Evolutionary conservation across 1,284 basidiomycete genomes (phyloP).

Genomic region (Leccinum colubrinum): DNA sequence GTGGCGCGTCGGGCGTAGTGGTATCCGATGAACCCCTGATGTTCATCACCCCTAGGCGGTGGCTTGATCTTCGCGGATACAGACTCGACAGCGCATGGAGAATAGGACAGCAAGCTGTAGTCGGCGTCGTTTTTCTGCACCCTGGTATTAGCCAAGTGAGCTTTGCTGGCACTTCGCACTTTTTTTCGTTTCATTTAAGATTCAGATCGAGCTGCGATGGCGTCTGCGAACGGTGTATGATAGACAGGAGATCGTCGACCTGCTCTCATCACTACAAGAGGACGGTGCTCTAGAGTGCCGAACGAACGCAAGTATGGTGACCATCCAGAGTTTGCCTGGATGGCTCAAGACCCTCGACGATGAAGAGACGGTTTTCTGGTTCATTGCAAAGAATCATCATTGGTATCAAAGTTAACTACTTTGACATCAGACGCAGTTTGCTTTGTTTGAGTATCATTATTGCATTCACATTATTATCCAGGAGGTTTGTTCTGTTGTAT

Average conservation of each 20-base stretch:
- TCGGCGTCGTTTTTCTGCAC: conserved; percentile 61
- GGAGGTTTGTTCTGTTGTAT: not conserved
- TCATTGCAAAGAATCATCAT: conserved; percentile 39
- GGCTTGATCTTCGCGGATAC: conserved; percentile 71
- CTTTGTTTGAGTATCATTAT: conserved; percentile 14
- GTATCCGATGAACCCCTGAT: conserved; percentile 45
- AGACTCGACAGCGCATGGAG: conserved; percentile 66
- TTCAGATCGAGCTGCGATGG: conserved; percentile 65
- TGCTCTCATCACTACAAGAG: conserved; percentile 54
- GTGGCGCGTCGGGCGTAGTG: conserved; percentile 58
- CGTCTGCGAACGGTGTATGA: conserved; percentile 69
- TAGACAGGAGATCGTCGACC: conserved; percentile 68
- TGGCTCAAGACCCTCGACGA: conserved; percentile 42
- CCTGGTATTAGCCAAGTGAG: conserved; percentile 76
- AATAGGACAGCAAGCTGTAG: conserved; percentile 63
- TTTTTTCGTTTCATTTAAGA: conserved; percentile 8
- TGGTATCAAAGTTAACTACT: conserved; percentile 50
- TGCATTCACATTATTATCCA: not conserved
- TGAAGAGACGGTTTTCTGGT: conserved; percentile 47
- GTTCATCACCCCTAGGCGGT: conserved; percentile 64
- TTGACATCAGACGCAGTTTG: not conserved
- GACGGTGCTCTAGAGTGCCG: conserved; percentile 46
- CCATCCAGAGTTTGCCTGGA: conserved; percentile 21
- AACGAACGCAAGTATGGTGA: conserved; percentile 17
- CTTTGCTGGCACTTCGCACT: conserved; percentile 4